Base-by-base conservation (phyloP, 2,329 filamentous ascomycete species). In the Beauveria bassiana region DNA sequence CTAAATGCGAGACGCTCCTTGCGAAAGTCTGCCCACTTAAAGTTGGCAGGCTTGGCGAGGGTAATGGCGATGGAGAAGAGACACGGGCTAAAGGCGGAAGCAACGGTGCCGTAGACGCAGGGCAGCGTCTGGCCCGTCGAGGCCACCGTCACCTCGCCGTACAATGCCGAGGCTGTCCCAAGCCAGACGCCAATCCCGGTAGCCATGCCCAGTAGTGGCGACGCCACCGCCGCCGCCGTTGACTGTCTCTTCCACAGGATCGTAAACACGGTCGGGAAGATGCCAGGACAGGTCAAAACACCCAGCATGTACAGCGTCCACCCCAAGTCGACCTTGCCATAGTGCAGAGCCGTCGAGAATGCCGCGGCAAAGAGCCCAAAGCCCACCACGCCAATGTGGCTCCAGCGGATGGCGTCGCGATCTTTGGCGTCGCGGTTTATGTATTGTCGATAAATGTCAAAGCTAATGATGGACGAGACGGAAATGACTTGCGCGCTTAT, bases 281-380 rank as follows among this genome's bases (percentile, higher is more conserved):
- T 81, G 0, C 80, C 80, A 0, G 80, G 79, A 42, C 79, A 82
- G 0, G 79, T 82, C 10, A 83, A 65, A 1, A 82, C 78, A 3
- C 80, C 78, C 0, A 83, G 74, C 79, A 83, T 80, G 64, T 83
- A 82, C 1, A 82, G 63, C 0, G 79, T 81, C 81, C 80, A 84
- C 1, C 78, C 77, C 0, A 84, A 72, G 52, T 83, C 78, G 5
- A 83, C 77, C 0, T 80, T 79, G 0, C 79, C 81, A 51, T 83
- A 81, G 68, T 83, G 75, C 1, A 84, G 68, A 57, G 80, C 77
- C 0, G 80, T 82, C 10, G 79, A 79, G 62, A 84, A 82, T 0
- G 73, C 77, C 0, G 80, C 79, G 0, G 79, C 77, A 61, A 84
- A 80, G 0, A 81, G 66, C 0, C 77, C 79, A 52, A 82, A 83